These are phyloP conservation scores for Phytophthora pinifolia DNA, from an alignment of 352 stramenopile genomes.

Conservation along the genomic window DNA sequence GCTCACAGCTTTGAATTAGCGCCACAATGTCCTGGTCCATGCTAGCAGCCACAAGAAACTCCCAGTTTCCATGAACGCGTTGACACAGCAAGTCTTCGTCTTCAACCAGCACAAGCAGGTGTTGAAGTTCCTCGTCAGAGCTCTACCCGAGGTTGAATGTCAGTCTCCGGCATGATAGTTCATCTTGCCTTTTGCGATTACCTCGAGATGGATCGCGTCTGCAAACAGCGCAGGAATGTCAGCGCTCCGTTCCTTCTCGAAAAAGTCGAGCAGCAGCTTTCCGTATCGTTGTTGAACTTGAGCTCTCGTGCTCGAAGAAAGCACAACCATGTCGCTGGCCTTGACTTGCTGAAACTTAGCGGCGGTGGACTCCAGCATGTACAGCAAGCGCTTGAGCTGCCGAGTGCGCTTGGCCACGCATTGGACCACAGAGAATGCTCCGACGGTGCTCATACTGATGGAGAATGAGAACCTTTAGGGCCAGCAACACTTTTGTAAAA, in stretches of 20 bases:
- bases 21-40: conserved; percentile 16
- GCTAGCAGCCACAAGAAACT: conserved; percentile 18
- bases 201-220: conserved; percentile 30
- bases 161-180: no score
- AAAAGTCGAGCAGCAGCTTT: conserved; percentile 28
- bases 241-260: conserved; percentile 20
- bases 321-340: not conserved
- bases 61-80: conserved; percentile 19
- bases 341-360: conserved; percentile 22
- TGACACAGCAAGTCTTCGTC: conserved; percentile 30
- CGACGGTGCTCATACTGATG: conserved; percentile 5
- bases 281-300: conserved; percentile 24
- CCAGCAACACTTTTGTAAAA: not conserved
- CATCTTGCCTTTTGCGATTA: not conserved
- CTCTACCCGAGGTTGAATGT: conserved; percentile 9
- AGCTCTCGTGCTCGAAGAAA: conserved; percentile 3
- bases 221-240: conserved; percentile 14
- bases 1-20: conserved; percentile 14
- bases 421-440: conserved; percentile 30
- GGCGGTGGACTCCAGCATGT: conserved; percentile 29
- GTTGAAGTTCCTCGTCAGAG: conserved; percentile 27
- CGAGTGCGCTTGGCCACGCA: conserved; percentile 32
- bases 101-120: conserved; percentile 33
- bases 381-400: conserved; percentile 36
- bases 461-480: not conserved